Conservation (phyloP, 257 asterid genomes). For the Voacanga thouarsii region DNA sequence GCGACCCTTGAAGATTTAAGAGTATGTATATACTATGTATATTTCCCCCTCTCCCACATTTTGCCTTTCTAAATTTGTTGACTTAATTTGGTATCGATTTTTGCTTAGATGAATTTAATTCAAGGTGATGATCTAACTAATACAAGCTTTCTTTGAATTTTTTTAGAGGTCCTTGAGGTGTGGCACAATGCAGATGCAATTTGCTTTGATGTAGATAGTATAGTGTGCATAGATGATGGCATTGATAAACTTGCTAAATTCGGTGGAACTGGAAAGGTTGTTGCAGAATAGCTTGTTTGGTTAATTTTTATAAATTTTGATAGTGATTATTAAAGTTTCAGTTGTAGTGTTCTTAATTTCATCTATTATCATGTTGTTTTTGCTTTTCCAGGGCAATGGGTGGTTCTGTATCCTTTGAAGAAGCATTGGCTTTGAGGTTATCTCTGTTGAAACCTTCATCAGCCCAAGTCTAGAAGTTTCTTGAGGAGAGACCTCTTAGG, state of each 20-base stretch:
- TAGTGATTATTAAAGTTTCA: not conserved
- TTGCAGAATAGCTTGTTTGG: conserved; percentile 95
- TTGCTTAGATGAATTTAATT: not conserved
- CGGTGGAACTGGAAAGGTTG: conserved; percentile 97
- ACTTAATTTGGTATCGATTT: not conserved
- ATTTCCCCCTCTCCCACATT: too few species aligned
- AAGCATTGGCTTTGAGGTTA: conserved; percentile 95
- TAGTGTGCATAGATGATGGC: conserved; percentile 95
- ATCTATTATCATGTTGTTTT: not conserved
- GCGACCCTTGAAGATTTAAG: conserved; percentile 16
- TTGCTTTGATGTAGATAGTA: conserved; percentile 97
- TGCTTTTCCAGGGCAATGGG: conserved; percentile 72
- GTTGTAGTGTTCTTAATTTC: not conserved
- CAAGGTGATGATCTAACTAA: conserved; percentile 13
- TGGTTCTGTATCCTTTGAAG: conserved; percentile 93
- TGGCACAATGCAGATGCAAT: conserved; percentile 75
- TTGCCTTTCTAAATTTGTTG: too few species aligned
- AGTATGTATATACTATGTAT: conserved; percentile 8
- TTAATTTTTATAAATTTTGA: too few species aligned
- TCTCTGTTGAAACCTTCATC: too few species aligned
- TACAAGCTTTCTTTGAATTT: conserved; percentile 29
- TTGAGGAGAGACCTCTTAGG: too few species aligned
- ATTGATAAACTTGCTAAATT: conserved; percentile 95
- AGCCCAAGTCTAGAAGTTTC: too few species aligned
- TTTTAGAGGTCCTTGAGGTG: conserved; percentile 67